Base-by-base conservation (phyloP, 1,139 yeast genomes). In the Yamadazyma dendronema region DNA sequence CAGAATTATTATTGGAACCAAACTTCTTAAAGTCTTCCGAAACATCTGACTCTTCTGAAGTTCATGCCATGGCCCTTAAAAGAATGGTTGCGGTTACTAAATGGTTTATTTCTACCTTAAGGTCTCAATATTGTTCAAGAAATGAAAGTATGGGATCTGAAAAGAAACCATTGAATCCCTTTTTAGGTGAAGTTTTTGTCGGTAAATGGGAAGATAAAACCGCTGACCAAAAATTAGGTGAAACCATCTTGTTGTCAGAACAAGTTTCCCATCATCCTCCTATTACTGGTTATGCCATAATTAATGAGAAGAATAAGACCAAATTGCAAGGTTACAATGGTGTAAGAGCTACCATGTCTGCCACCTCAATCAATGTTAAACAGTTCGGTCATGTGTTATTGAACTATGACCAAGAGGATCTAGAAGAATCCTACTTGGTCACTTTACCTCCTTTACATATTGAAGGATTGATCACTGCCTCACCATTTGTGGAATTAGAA, bases 191-290 rank as follows among this genome's bases (percentile, higher is more conserved):
- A 63, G 72, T 88, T 31, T 92, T 89, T 53, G 85, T 87, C 27
- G 97, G 96, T 35, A 81, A 83, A 55, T 88, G 96, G 95, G 69
- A 66, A 14, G 82, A 78, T 48, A 59, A 59, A 34, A 54, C 73
- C 14, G 19, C 31, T 3, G 57, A 61, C 21, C 74, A 71, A 25
- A 46, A 52, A 17, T 61, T 75, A 10, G 94, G 95, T 23, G 90
- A 84, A 46, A 84, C 96, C 14, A 62, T 77, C 13, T 70, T 90
- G 46, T 72, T 87, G 38, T 79, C 90, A 41, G 97, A 92, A 61
- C 97, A 92, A 63, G 97, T 90, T 15, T 80, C 89, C 45, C 97
- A 90, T 63, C 97, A 90, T 57, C 97, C 97, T 13, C 97, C 97
- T 16, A 82, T 86, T 25, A 89, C 97, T 13, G 97, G 94, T 2